Conservation (phyloP, 1,284 basidiomycete species). For the Blastosporella zonata region DNA sequence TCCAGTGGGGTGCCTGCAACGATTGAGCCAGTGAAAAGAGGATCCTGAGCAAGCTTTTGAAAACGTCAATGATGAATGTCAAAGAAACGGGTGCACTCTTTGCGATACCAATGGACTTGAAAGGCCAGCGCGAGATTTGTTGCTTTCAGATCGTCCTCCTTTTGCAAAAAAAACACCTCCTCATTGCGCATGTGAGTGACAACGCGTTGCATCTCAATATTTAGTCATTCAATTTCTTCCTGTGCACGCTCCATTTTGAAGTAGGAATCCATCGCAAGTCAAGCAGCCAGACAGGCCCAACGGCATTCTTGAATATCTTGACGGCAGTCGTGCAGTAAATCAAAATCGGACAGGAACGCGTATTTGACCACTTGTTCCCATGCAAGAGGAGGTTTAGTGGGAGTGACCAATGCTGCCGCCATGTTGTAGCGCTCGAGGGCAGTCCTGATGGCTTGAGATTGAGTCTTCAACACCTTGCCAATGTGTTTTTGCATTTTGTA, state of each 20-base stretch:
- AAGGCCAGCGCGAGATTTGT: background rate
- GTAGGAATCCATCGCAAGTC: conserved; percentile 23
- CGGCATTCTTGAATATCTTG: conserved; percentile 23
- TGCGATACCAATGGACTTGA: background rate
- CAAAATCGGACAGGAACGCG: conserved; percentile 31
- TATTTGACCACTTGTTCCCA: conserved; percentile 28
- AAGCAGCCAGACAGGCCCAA: conserved; percentile 25
- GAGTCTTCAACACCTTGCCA: background rate
- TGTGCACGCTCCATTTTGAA: conserved; percentile 29
- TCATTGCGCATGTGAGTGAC: conserved; percentile 32
- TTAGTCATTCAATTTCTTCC: conserved; percentile 30
- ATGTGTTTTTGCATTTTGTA: background rate
- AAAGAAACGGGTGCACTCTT: background rate
- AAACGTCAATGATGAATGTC: background rate
- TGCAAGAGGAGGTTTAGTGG: conserved; percentile 14
- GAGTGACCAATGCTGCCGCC: conserved; percentile 15
- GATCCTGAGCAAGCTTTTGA: background rate
- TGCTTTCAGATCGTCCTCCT: background rate
- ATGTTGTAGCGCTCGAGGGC: conserved; percentile 20
- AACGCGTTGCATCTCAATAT: conserved; percentile 31
- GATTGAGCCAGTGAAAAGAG: background rate
- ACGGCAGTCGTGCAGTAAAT: conserved; percentile 27
- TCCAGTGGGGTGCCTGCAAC: background rate
- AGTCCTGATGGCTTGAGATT: background rate
- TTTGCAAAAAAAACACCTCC: conserved; percentile 3